Evolutionary conservation across 208 protist genomes (phyloP).

Genomic region (Entamoeba invadens): DNA sequence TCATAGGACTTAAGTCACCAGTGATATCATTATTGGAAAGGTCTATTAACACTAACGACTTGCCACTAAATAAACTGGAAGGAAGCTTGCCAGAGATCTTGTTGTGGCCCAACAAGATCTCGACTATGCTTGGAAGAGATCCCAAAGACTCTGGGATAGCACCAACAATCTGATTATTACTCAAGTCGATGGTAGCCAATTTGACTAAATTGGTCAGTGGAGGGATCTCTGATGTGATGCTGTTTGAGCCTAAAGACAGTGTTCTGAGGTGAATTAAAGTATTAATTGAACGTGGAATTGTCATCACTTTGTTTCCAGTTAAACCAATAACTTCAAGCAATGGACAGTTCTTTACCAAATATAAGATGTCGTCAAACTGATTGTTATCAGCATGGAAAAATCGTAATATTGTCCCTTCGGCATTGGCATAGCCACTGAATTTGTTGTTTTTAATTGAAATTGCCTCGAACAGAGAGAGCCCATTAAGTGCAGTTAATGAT

Average conservation of each 20-base stretch:
- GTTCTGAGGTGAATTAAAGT: neutral
- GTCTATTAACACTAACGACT: neutral
- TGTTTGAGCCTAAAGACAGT: neutral
- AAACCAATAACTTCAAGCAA: neutral
- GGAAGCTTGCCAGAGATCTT: neutral
- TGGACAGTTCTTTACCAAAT: neutral
- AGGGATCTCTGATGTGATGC: neutral
- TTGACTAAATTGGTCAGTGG: neutral
- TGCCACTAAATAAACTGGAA: neutral
- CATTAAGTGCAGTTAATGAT: neutral
- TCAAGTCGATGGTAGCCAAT: neutral
- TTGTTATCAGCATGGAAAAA: neutral
- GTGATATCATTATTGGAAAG: neutral
- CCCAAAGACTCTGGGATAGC: neutral
- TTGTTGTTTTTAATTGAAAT: neutral
- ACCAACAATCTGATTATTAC: neutral
- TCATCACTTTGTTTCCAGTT: neutral
- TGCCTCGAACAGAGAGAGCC: neutral
- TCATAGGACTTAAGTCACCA: neutral
- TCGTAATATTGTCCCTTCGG: neutral
- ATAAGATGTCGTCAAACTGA: neutral
- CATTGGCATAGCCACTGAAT: neutral
- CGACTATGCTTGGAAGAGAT: neutral
- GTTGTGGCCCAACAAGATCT: neutral
- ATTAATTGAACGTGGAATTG: neutral